Evolutionary conservation across 805 yeast species (phyloP), one percentile per base, ranked within the genome.

Genomic region (Candida yuanshanica): DNA sequence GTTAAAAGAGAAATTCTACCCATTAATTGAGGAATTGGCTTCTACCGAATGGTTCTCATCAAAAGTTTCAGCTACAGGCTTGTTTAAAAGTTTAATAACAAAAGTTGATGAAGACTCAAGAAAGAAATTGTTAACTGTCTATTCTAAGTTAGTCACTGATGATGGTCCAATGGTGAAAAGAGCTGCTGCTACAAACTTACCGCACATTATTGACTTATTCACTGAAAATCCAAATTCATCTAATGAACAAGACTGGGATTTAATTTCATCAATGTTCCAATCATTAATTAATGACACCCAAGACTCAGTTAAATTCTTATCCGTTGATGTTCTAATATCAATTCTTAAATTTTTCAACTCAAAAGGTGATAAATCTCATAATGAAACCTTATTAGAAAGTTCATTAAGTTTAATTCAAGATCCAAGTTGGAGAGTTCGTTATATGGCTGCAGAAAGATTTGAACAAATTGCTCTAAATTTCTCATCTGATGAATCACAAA

Each of bases 131-230:
- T 70, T 89, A 47, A 70, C 74, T 32, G 64, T 82, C 34, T 91
- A 81, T 62, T 69, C 77, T 44, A 83, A 80, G 50, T 70, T 93
- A 51, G 77, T 85, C 37, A 76, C 75, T 49, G 98, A 93, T 62
- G 99, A 93, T 44, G 86, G 95, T 16, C 99, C 99, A 46, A 89
- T 93, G 96, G 98, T 93, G 17, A 81, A 96, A 64, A 81, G 97
- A 59, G 84, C 96, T 9, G 95, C 97, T 13, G 98, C 95, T 7
- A 77, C 78, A 33, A 77, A 83, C 55, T 73, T 93, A 51, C 96
- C 99, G 3, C 68, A 63, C 27, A 66, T 91, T 42, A 77, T 91
- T 48, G 78, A 81, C 49, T 65, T 77, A 38, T 70, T 83, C 43
- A 68, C 72, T 13, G 71, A 70, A 36, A 63, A 69, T 20, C 68